Evolutionary conservation across 805 yeast genomes (phyloP).

Genomic region (Hanseniaspora nectarophila): DNA sequence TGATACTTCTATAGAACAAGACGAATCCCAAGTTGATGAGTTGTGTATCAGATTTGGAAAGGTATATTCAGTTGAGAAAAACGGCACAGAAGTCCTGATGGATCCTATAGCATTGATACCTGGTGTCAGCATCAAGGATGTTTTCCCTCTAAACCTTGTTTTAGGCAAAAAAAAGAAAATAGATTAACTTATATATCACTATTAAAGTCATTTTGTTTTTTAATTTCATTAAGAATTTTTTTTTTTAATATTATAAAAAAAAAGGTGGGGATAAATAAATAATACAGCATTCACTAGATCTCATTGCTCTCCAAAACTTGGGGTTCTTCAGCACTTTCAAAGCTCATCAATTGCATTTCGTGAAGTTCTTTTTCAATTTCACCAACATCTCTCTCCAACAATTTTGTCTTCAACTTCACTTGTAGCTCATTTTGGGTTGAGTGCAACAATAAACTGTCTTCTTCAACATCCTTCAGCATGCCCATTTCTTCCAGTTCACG

Average conservation of each 20-base stretch:
- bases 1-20: slow-evolving; percentile 33
- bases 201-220: too few relatives aligned
- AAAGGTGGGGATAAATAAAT: too few relatives aligned
- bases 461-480: not conserved
- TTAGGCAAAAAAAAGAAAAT: not conserved
- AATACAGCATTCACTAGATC: too few relatives aligned
- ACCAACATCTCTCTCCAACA: slow-evolving; percentile 22
- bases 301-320: not conserved
- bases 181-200: too few relatives aligned
- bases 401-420: slow-evolving; percentile 23
- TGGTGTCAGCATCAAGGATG: not conserved
- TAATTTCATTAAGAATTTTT: too few relatives aligned
- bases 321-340: not conserved
- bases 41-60: slow-evolving; percentile 50
- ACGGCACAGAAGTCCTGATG: slow-evolving; percentile 31
- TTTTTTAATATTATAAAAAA: too few relatives aligned
- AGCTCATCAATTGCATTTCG: not conserved
- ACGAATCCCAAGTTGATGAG: slow-evolving; percentile 37
- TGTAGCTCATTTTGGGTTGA: slow-evolving; percentile 26
- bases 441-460: slow-evolving; percentile 12
- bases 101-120: slow-evolving; percentile 5
- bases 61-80: slow-evolving; percentile 41
- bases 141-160: slow-evolving; percentile 15
- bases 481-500: slow-evolving; percentile 4
- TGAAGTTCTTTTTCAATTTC: slow-evolving; percentile 20